Percentiles rank a stretch among this genome's conserved stretches.
phyloP scores from a whole-genome alignment of 2,329 filamentous ascomycete species.

The Cercospora brassicicola region DNA sequence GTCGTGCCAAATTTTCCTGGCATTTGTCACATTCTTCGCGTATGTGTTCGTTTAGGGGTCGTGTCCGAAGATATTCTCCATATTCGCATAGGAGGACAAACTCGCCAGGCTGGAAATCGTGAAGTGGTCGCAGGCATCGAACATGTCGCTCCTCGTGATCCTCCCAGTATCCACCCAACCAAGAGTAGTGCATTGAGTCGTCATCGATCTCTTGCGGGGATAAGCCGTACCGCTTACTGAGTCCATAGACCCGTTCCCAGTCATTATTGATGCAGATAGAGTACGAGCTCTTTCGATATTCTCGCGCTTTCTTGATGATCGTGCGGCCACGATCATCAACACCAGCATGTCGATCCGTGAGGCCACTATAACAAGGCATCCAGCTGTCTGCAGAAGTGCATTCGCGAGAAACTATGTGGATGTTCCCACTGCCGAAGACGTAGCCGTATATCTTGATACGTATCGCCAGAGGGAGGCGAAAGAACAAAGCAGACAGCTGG shows the following conservation, averaged over 20 bases:
- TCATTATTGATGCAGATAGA: not conserved
- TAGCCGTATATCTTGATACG: not conserved
- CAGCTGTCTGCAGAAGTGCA: not conserved
- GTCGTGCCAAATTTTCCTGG: not conserved
- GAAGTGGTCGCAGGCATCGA: not conserved
- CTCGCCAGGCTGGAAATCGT: not conserved
- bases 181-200: too few relatives aligned
- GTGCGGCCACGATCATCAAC: not conserved
- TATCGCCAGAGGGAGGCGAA: not conserved
- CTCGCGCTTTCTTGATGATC: not conserved
- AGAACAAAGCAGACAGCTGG: not conserved
- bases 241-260: not conserved
- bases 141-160: not conserved
- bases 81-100: not conserved
- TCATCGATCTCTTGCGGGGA: too few relatives aligned
- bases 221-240: not conserved
- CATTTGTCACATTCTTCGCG: not conserved
- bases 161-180: too few relatives aligned
- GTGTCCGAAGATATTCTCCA: not conserved
- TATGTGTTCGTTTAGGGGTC: not conserved
- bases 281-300: not conserved
- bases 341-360: not conserved
- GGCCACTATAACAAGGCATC: not conserved
- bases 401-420: not conserved
- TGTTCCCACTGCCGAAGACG: conserved; percentile 3